Evolutionary conservation across 805 yeast species (phyloP).

Genomic region (Metschnikowia vanudenii): DNA sequence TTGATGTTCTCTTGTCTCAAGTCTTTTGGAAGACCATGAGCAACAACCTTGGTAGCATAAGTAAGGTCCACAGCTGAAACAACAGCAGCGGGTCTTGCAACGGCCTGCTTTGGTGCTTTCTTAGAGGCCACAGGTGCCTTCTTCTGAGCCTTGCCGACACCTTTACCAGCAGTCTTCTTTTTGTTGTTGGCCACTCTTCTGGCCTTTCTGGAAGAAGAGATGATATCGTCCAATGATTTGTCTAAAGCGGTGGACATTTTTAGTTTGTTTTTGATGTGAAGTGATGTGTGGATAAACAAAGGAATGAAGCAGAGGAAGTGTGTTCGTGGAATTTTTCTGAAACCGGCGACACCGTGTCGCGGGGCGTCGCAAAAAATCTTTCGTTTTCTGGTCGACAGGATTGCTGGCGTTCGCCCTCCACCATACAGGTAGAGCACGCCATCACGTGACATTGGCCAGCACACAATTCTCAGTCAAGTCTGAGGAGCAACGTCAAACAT

Average conservation of each 20-base stretch:
- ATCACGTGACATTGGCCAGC: too few species aligned
- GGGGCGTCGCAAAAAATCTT: not conserved
- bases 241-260: constrained; percentile 80
- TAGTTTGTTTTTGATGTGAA: not conserved
- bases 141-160: constrained; percentile 29
- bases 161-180: constrained; percentile 37
- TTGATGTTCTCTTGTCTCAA: constrained; percentile 79
- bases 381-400: not conserved
- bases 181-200: constrained; percentile 27
- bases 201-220: constrained; percentile 58
- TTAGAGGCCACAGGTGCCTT: constrained; percentile 28
- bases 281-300: not conserved
- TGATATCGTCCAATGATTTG: constrained; percentile 92
- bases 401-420: not conserved
- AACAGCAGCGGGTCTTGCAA: constrained; percentile 7
- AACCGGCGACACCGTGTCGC: not conserved
- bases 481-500: not conserved
- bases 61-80: constrained; percentile 41
- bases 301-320: not conserved
- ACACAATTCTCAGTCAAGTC: not conserved
- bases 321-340: not conserved
- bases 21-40: constrained; percentile 80
- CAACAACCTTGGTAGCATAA: constrained; percentile 78
- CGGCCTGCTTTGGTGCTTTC: constrained; percentile 31
- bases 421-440: not conserved